Conservation (phyloP, 2,329 filamentous ascomycete species). For the Cercospora nicotianae region DNA sequence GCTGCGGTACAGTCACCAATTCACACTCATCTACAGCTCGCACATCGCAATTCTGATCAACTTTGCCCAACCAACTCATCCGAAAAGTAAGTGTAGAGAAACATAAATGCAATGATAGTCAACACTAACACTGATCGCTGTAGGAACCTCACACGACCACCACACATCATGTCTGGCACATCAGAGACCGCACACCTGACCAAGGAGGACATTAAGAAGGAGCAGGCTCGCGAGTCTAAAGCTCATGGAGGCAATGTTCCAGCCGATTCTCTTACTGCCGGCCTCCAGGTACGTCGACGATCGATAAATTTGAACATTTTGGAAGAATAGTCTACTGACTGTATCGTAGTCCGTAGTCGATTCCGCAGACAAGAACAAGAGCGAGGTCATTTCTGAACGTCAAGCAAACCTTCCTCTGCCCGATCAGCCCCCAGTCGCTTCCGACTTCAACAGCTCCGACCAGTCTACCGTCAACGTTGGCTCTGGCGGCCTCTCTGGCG, state of each 20-base stretch:
- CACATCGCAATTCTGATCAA: not conserved
- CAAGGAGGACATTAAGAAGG: conserved; percentile 51
- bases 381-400: conserved; percentile 65
- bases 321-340: not conserved
- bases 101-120: not conserved
- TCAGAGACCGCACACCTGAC: conserved; percentile 51
- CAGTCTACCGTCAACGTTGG: conserved; percentile 68
- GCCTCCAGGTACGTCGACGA: conserved; percentile 46
- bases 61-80: not conserved
- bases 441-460: conserved; percentile 76
- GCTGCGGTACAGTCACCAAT: not conserved
- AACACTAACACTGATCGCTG: not conserved
- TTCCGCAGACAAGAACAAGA: conserved; percentile 50
- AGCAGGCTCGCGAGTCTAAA: conserved; percentile 45
- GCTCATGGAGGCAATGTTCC: conserved; percentile 46
- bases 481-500: conserved; percentile 53
- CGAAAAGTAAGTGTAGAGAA: not conserved
- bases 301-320: not conserved
- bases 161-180: conserved; percentile 36
- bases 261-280: conserved; percentile 47
- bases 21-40: not conserved
- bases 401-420: conserved; percentile 76
- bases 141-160: conserved; percentile 4
- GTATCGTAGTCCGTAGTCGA: conserved; percentile 33
- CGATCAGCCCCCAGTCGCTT: conserved; percentile 71